phyloP scores from a whole-genome alignment of 139 green algal genomes.

The Axilococcus clingmanii region DNA sequence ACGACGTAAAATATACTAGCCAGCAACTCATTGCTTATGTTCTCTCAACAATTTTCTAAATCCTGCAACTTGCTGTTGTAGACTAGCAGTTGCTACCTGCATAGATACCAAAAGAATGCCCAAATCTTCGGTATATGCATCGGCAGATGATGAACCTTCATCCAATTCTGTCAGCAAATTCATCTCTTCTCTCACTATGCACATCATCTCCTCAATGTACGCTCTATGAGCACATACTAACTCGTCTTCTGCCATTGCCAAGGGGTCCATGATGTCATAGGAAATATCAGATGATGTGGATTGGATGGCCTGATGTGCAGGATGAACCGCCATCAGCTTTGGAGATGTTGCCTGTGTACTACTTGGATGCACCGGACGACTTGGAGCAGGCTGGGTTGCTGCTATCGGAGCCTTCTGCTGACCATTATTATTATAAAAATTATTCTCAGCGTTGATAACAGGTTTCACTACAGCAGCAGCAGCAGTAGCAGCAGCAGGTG shows the following conservation, averaged over 20 bases:
- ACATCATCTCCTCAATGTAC: slow-evolving; percentile 84
- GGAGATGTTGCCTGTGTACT: no score
- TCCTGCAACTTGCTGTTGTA: slow-evolving; percentile 14
- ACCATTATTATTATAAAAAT: no score
- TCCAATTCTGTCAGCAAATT: slow-evolving; percentile 44
- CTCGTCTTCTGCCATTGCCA: slow-evolving; percentile 80
- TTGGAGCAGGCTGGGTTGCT: no score
- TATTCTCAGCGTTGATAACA: no score
- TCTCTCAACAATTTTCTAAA: slow-evolving; percentile 6
- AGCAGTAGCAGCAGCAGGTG: no score
- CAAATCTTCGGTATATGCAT: slow-evolving; percentile 23
- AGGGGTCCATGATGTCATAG: slow-evolving; percentile 52
- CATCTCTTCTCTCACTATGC: slow-evolving; percentile 69
- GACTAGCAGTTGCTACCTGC: slow-evolving; percentile 10
- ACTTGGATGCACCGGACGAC: no score
- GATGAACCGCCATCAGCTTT: no score
- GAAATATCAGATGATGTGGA: neutral
- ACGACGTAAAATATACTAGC: slow-evolving; percentile 61
- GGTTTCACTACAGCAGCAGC: neutral
- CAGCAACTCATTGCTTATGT: neutral
- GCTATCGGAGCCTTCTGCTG: no score
- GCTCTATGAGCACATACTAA: slow-evolving; percentile 76
- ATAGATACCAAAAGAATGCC: slow-evolving; percentile 12
- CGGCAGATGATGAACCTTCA: slow-evolving; percentile 1
- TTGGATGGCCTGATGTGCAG: no score